Conservation (phyloP, 805 yeast species). For the Yarrowia osloensis region DNA sequence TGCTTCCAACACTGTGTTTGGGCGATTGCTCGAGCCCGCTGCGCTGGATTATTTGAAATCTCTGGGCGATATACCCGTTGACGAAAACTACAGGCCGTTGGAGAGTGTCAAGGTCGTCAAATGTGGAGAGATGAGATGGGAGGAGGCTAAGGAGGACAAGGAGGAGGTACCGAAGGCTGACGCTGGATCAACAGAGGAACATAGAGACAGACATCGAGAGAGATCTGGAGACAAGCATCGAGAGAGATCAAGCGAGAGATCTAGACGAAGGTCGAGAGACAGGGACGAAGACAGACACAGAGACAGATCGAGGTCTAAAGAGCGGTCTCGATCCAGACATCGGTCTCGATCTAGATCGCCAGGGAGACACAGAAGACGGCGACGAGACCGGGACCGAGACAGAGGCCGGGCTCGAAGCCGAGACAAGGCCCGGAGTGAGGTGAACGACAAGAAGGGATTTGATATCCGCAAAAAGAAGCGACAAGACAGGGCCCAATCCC, state of each 20-base stretch:
- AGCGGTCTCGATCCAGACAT: too few relatives aligned
- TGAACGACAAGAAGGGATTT: not conserved
- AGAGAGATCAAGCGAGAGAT: too few relatives aligned
- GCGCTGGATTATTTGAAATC: not conserved
- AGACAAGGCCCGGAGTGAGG: too few relatives aligned
- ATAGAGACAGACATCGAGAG: not conserved
- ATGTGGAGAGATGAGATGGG: conserved; percentile 8
- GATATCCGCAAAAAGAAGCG: not conserved
- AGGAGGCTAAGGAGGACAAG: not conserved
- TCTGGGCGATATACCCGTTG: not conserved
- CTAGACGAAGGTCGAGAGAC: too few relatives aligned
- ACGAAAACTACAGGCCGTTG: conserved; percentile 4
- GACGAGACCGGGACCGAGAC: not conserved
- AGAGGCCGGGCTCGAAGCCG: not conserved
- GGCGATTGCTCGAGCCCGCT: not conserved
- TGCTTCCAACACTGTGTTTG: not conserved
- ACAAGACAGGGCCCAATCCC: not conserved
- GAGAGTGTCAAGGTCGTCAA: conserved; percentile 1
- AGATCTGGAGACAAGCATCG: too few relatives aligned
- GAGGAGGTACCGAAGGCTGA: not conserved
- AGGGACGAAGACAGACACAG: not conserved
- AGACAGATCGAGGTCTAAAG: not conserved
- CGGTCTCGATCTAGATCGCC: not conserved
- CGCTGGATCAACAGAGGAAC: too few relatives aligned
- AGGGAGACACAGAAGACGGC: not conserved